Evolutionary conservation across 306 rosid genomes (phyloP), one percentile per base, ranked within the genome.

Genomic region (Lupinus albus): DNA sequence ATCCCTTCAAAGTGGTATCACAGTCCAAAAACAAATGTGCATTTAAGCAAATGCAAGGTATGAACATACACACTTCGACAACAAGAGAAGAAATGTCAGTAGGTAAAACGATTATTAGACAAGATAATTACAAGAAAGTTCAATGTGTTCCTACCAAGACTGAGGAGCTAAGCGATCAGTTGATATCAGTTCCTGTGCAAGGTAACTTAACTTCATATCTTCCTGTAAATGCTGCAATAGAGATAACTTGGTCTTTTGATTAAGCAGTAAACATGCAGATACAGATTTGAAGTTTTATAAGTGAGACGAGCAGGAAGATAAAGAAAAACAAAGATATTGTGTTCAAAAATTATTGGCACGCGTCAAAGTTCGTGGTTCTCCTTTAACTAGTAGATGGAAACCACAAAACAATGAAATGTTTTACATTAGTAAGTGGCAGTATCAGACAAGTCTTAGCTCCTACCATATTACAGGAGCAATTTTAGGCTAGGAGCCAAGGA

Each of bases 101-200:
- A 25, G n/a, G 25, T 62, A 54, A 56, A 58, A n/a, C n/a, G n/a
- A 17, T 62, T 33, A 33, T 63, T n/a, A 35, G 20, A 69, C 7
- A 5, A 35, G 50, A 68, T 39, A 63, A 64, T 73, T 55, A 73
- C 53, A 41, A 67, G 81, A 86, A 74, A 80, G 82, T 66, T 82
- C 82, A 54, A 54, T n/a, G 45, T 13, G 36, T 80, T 57, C 85
- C 50, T 90, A 94, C 99, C 99, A 94, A 28, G 99, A 82, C 69
- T 94, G 99, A 69, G 97, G 95, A 74, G 99, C 88, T 71, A 91
- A 78, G 80, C 99, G 97, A 76, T 94, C 99, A 46, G 91, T 91
- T 68, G 91, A 80, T 82, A 88, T 63, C 57, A 94, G 79, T 80
- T 91, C 96, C 84, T 88, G 97, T 46, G 97, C 97, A 90, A 79